Percentiles rank a stretch among this genome's conserved stretches.
Conservation (phyloP, 2,329 filamentous ascomycete species). For the Pseudogymnoascus sp. region DNA sequence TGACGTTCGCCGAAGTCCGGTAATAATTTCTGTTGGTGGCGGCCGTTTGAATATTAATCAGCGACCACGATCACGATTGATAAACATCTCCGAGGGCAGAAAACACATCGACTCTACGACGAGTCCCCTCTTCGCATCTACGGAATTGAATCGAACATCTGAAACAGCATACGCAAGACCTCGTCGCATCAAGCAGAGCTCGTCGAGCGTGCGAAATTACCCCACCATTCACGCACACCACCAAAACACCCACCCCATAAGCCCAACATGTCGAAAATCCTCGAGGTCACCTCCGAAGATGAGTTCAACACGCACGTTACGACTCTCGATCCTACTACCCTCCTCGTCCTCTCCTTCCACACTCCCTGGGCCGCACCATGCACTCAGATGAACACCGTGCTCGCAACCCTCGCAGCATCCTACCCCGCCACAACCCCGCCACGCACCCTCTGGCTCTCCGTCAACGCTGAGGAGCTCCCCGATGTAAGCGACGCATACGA, state of each 20-base stretch:
- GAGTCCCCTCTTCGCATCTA: neutral
- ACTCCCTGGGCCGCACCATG: constrained; percentile 95
- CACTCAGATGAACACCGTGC: constrained; percentile 83
- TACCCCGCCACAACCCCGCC: constrained; percentile 65
- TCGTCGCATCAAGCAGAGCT: neutral
- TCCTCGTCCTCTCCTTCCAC: constrained; percentile 88
- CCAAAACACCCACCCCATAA: neutral
- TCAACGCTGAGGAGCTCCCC: constrained; percentile 91
- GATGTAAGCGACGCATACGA: constrained; percentile 90
- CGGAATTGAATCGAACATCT: neutral
- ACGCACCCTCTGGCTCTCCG: constrained; percentile 72
- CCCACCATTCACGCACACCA: constrained; percentile 2
- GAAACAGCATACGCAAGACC: neutral
- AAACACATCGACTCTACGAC: neutral
- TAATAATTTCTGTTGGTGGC: constrained; percentile 9
- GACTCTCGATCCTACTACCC: constrained; percentile 58
- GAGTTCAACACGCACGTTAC: constrained; percentile 65
- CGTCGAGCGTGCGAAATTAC: constrained; percentile 1
- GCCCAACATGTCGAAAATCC: constrained; percentile 64
- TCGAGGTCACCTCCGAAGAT: constrained; percentile 65
- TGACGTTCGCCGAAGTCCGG: constrained; percentile 8
- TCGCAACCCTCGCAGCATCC: constrained; percentile 77
- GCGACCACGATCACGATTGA: constrained; percentile 1
- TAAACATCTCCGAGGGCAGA: constrained; percentile 8
- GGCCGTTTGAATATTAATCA: constrained; percentile 8